Conservation (phyloP, 192 early-diverging fungal genomes). For the Coemansia sp. region DNA sequence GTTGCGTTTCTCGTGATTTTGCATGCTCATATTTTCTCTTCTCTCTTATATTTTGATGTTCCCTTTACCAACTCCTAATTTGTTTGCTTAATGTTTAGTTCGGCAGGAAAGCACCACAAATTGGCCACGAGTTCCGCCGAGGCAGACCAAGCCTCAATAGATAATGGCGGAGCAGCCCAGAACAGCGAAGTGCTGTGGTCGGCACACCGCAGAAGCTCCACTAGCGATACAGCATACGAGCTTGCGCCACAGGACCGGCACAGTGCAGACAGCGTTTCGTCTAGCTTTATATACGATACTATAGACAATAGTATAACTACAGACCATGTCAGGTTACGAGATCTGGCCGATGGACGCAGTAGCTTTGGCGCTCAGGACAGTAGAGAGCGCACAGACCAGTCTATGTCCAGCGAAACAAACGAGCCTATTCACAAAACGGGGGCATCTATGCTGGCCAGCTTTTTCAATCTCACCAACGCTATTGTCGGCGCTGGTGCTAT, state of each 20-base stretch:
- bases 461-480: constrained; percentile 88
- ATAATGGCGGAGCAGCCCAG: neutral
- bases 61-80: no score
- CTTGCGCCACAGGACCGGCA: constrained; percentile 12
- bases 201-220: neutral
- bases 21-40: no score
- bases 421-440: constrained; percentile 5
- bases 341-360: constrained; percentile 5
- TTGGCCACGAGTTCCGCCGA: constrained; percentile 8
- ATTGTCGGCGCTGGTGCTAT: constrained; percentile 89
- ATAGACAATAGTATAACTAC: neutral
- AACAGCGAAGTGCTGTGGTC: neutral
- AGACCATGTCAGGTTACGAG: constrained; percentile 8
- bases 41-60: no score
- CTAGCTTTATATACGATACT: constrained; percentile 1
- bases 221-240: constrained; percentile 10
- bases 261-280: constrained; percentile 5
- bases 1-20: no score
- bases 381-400: constrained; percentile 8
- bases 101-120: constrained; percentile 9
- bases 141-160: constrained; percentile 4
- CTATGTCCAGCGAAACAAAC: neutral
- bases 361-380: constrained; percentile 10
- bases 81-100: constrained; percentile 7
- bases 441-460: constrained; percentile 48